Base-by-base conservation (phyloP, 129 eudicot genomes). In the Flaveria sonorensis region DNA sequence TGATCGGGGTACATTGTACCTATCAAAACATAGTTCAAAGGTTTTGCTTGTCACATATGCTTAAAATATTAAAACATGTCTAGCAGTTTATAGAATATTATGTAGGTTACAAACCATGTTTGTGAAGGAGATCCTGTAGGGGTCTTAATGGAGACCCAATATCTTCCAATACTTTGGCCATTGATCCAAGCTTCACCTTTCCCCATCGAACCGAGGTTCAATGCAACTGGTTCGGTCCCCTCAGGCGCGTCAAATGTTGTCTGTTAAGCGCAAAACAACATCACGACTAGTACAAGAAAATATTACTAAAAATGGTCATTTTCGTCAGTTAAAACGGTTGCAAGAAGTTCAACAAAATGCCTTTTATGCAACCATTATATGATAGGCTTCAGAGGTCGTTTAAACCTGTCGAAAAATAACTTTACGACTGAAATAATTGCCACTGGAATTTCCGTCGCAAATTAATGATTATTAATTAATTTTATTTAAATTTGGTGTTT, bases 161-260 rank as follows among this genome's bases (percentile, higher is more conserved):
- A 93, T 53, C 98, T 83, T 28, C 98, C 98, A 60, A 93, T 90
- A 76, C 97, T 90, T 81, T 90, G 89, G 13, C 97, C 97, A 77
- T 93, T 93, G 40, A 93, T 57, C 98, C 98, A 93, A 68, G 77
- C 95, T 88, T 93, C 87, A 13, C 98, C 98, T 85, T 93, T 93
- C 28, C 97, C 98, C 98, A 93, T 93, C 14, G 97, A 83, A 20
- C 87, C 89, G 16, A 93, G 92, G 70, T 93, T 86, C 75, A 93
- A 55, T 10, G 90, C 92, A 51, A 93, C 48, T 2, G 98, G 86
- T 55, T 85, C 89, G 23, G 19, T 73, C 1, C 97, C 92, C 16
- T 43, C 70, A 7, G 97, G 97, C 24, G 89, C 86, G 81, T 90
- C 89, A 65, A 92, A 92, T 61, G n/a, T 46, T 1, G 92, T 81